Evolutionary conservation across 305 asterid species (phyloP), one percentile per base, ranked within the genome.

Genomic region (Caryopteris hybrid): DNA sequence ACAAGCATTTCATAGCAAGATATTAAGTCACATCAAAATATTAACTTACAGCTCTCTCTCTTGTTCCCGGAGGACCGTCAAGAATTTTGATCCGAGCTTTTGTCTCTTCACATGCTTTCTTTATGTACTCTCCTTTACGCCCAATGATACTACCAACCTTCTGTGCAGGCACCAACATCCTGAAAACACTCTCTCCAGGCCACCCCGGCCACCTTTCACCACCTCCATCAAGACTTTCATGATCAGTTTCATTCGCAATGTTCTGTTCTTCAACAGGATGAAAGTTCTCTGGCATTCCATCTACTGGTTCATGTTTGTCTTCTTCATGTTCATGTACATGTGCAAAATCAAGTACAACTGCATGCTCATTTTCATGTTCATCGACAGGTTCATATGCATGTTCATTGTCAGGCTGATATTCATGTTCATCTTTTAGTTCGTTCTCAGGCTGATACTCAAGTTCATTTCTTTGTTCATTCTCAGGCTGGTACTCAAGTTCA

Each of bases 11-110:
- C 22, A 48, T 17, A 56, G 45, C 71, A 60, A 64, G 57, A 64
- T 46, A 61, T 31, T 51, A 60, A 41, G 53, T 50, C 55, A 21
- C 17, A 38, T 47, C 38, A 31, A 43, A 36, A 68, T 25, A 95
- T 96, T 96, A 88, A 86, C 99, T 85, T 85, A 94, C 97, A 50
- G 96, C 94, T 87, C 98, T 89, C 84, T 87, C 96, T 57, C 91
- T 71, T 14, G 94, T 80, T 75, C 96, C 96, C 6, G 97, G 94
- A 76, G 96, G 97, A 71, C 99, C 96, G 69, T 94, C 99, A 29
- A 94, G 96, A 78, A 94, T 84, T 79, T 91, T 91, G 42, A 94
- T 91, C 46, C 96, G 95, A 57, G 99, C 95, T 78, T 78, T 91
- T 46, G 99, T 82, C 69, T 94, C 97, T 75, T 91, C 97, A 57